These are phyloP conservation scores for Sugiyamaella sp. DNA, from an alignment of 1,139 yeast species.

Conservation along the genomic window DNA sequence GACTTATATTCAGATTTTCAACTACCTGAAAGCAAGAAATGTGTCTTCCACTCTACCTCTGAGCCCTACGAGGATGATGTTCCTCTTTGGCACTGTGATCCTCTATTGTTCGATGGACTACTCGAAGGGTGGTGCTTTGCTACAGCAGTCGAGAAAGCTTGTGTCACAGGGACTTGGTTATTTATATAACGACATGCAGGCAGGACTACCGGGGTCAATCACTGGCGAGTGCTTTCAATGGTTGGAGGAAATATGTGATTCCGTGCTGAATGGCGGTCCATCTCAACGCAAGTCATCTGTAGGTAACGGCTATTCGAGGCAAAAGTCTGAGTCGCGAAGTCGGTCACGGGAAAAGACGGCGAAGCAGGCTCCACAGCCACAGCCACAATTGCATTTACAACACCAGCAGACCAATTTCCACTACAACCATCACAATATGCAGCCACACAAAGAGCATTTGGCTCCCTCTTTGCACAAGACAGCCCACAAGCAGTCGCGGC, in stretches of 20 bases:
- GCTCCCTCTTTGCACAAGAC: neutral
- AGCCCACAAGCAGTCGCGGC: neutral
- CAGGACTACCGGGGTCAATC: conserved; percentile 35
- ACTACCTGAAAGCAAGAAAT: conserved; percentile 50
- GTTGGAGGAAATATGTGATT: conserved; percentile 36
- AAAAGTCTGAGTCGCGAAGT: conserved; percentile 9
- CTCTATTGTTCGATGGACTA: conserved; percentile 83
- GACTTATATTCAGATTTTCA: conserved; percentile 62
- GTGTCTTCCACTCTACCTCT: conserved; percentile 62
- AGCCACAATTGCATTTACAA: neutral
- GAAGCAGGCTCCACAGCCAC: neutral
- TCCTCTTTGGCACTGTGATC: conserved; percentile 67
- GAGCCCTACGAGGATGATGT: conserved; percentile 68
- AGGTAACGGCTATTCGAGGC: conserved; percentile 1
- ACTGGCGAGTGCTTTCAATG: conserved; percentile 30
- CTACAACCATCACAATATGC: neutral
- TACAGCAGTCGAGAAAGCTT: conserved; percentile 62
- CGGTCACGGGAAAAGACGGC: conserved; percentile 5
- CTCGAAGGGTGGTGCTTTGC: conserved; percentile 79
- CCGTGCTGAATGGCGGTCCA: conserved; percentile 26
- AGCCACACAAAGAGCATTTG: neutral
- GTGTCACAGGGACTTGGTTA: conserved; percentile 34
- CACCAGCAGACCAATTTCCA: neutral
- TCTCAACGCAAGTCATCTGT: conserved; percentile 12
- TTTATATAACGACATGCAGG: conserved; percentile 35